A percentile compares a stretch with the other conserved stretches of the same genome.
Conservation (phyloP, 768 basidiomycete genomes). For the Lentinula detonsa region DNA sequence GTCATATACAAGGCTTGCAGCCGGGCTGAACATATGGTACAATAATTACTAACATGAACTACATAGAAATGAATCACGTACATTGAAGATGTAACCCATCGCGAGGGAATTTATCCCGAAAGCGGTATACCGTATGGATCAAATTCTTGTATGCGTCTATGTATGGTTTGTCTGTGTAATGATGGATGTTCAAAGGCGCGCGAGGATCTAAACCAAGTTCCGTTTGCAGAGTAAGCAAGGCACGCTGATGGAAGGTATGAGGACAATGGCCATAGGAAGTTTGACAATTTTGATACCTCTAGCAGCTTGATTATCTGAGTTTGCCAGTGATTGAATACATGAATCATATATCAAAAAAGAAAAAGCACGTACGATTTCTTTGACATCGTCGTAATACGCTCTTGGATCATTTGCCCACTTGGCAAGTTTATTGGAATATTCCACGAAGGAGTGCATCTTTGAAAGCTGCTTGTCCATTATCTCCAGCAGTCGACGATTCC, state of each 20-base stretch:
- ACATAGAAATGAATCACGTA: background rate
- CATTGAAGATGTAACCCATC: background rate
- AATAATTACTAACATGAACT: background rate
- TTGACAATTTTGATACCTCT: slow-evolving; percentile 24
- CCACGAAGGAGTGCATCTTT: background rate
- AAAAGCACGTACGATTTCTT: slow-evolving; percentile 36
- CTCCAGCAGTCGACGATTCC: background rate
- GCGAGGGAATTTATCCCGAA: background rate
- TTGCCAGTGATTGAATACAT: slow-evolving; percentile 4
- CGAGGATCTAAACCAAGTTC: slow-evolving; percentile 18
- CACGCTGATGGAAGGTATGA: slow-evolving; percentile 21
- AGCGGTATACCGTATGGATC: slow-evolving; percentile 19
- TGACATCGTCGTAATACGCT: slow-evolving; percentile 47
- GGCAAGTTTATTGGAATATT: background rate
- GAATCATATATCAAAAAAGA: background rate
- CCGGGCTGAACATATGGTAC: background rate
- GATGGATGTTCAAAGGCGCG: slow-evolving; percentile 23
- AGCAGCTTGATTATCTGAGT: slow-evolving; percentile 44
- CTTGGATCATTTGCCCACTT: slow-evolving; percentile 21
- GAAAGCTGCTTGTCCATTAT: background rate
- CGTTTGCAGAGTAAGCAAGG: slow-evolving; percentile 27
- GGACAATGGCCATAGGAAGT: background rate
- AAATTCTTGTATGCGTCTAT: slow-evolving; percentile 30
- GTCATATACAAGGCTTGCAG: background rate
- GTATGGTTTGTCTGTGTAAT: slow-evolving; percentile 19